Base-by-base conservation (phyloP, 2,329 filamentous ascomycete species). In the Diplodia sapinea region DNA sequence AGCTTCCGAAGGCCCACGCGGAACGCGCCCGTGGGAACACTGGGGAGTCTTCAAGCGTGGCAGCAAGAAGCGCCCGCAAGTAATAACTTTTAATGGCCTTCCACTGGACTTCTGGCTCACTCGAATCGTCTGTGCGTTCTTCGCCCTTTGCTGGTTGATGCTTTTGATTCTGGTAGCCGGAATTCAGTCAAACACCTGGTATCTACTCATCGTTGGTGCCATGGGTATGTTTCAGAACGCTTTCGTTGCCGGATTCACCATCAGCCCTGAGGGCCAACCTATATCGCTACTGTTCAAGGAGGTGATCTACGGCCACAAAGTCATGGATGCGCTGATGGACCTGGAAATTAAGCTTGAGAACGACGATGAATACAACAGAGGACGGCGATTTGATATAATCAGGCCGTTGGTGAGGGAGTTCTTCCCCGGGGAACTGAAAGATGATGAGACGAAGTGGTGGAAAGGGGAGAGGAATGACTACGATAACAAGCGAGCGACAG, bases 161-260 rank as follows among this genome's bases (percentile, higher is more conserved):
- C 20, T 51, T 5, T 3, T 51, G 9, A 11, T 26, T 13, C 20
- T 51, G 2, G 49, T 26, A 7, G 49, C 49, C 2, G 49, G 49
- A 4, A 13, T 51, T 1, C 1, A 12, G 9, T n/a, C 29, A 4
- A 56, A 56, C 26, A n/a, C 26, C 15, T 38, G 29, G 33, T 38
- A 38, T 11, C 52, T 56, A 2, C n/a, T 38, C 33, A 11, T 56
- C 3, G 26, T 38, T 11, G 26, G 23, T 36, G 52, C 31, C 2
- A 31, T 31, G 26, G 26, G 52, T 5, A 55, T 55, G 52, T 55
- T 55, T 17, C 52, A 55, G 5, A 55, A 29, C 26, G 52, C 52
- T 17, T 29, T 55, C 5, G 52, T 55, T 33, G 52, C 52, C 7
- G 26, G 31, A 1, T 8, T 29, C 20, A 55, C n/a, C n/a, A 55